Conservation (phyloP, 2,329 filamentous ascomycete species). For the Phialemonium atrogriseum region DNA sequence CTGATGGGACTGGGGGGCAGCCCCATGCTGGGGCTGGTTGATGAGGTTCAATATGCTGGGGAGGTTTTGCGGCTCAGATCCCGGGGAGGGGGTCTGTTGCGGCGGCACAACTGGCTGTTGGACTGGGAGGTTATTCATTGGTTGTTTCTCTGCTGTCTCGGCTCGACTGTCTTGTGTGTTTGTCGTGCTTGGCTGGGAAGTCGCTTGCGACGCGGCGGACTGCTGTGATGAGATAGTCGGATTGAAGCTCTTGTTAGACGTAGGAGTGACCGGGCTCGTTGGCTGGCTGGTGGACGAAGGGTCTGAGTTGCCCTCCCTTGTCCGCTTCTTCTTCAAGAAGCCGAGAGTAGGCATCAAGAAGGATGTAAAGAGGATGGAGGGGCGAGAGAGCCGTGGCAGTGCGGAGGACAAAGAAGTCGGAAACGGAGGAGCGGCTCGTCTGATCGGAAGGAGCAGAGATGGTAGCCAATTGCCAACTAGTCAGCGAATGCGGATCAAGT, state of each 20-base stretch:
- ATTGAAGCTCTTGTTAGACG: slow-evolving; percentile 44
- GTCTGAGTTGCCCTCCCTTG: slow-evolving; percentile 77
- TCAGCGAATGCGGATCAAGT: too few species aligned
- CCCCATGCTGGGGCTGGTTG: slow-evolving; percentile 49
- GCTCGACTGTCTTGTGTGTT: slow-evolving; percentile 6
- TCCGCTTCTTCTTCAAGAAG: slow-evolving; percentile 98
- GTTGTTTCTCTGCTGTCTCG: slow-evolving; percentile 13
- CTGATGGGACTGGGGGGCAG: slow-evolving; percentile 22
- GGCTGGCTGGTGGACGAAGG: slow-evolving; percentile 58
- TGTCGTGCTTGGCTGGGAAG: slow-evolving; percentile 7
- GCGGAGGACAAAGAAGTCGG: slow-evolving; percentile 16
- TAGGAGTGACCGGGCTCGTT: slow-evolving; percentile 54
- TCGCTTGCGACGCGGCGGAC: slow-evolving; percentile 21
- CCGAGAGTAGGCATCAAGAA: slow-evolving; percentile 80
- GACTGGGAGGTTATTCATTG: slow-evolving; percentile 24
- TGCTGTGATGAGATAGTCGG: too few species aligned
- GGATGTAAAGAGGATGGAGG: slow-evolving; percentile 3
- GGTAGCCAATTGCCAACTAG: too few species aligned
- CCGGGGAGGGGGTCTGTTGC: slow-evolving; percentile 27
- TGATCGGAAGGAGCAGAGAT: too few species aligned
- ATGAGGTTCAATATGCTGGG: slow-evolving; percentile 81
- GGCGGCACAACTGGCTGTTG: slow-evolving; percentile 19
- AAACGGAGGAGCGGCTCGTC: too few species aligned
- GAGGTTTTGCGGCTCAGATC: slow-evolving; percentile 56
- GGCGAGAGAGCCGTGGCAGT: not conserved